phyloP scores from a whole-genome alignment of 2,329 filamentous ascomycete genomes.

The Cladosporium colombiae region DNA sequence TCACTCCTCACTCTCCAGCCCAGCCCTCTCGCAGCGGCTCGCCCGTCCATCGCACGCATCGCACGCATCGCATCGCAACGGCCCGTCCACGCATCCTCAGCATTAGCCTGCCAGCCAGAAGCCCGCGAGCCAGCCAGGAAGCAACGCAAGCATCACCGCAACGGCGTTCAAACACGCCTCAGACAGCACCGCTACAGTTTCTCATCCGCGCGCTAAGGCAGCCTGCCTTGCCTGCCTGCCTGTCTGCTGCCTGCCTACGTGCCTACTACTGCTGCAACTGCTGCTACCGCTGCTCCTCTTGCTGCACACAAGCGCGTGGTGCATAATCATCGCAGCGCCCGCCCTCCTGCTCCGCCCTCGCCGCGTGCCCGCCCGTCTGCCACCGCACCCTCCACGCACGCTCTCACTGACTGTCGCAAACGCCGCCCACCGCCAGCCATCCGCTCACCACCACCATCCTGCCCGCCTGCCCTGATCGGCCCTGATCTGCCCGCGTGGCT shows the following conservation, averaged over 20 bases:
- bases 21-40: slow-evolving; percentile 14
- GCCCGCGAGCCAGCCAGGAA: slow-evolving; percentile 7
- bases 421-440: slow-evolving; percentile 5
- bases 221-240: slow-evolving; percentile 18
- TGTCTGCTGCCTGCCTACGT: slow-evolving; percentile 16
- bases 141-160: not conserved
- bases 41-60: not conserved
- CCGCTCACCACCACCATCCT: not conserved
- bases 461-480: not conserved
- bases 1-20: not conserved
- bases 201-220: slow-evolving; percentile 7
- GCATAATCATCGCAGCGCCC: slow-evolving; percentile 8
- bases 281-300: not conserved
- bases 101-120: not conserved
- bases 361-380: slow-evolving; percentile 15
- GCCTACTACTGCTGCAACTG: not conserved
- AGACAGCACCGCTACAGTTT: not conserved
- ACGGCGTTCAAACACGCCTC: not conserved
- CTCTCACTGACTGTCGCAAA: not conserved
- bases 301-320: slow-evolving; percentile 20
- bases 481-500: not conserved
- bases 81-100: slow-evolving; percentile 16
- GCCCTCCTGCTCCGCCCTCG: not conserved
- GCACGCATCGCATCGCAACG: slow-evolving; percentile 17
- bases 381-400: not conserved